Percentiles rank a stretch among this genome's conserved stretches.
Conservation (phyloP, 352 stramenopile species). For the Phytophthora quininea region DNA sequence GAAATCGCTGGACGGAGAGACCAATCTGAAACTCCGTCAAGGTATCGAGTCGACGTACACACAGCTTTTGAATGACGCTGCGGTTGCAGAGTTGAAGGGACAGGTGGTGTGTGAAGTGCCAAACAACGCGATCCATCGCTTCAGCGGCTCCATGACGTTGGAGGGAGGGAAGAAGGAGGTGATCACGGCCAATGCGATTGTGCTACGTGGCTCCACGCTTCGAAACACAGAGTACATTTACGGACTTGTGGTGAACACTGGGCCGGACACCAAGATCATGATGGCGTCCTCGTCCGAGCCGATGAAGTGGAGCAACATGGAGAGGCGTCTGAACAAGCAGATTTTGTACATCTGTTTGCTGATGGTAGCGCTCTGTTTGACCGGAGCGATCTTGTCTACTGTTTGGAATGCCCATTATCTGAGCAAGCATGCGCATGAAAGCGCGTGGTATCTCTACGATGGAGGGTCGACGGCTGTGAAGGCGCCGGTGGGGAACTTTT, state of each 20-base stretch:
- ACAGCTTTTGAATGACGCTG: constrained; percentile 66
- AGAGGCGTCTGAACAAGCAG: constrained; percentile 81
- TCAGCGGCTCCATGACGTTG: constrained; percentile 79
- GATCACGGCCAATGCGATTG: no score
- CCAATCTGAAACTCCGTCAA: constrained; percentile 91
- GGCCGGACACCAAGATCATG: constrained; percentile 87
- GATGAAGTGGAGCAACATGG: constrained; percentile 85
- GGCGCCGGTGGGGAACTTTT: no score
- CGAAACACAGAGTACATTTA: constrained; percentile 92
- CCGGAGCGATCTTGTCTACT: no score
- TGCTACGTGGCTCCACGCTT: constrained; percentile 86
- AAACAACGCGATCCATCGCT: constrained; percentile 82
- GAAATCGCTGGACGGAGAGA: constrained; percentile 89
- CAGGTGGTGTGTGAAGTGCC: constrained; percentile 74
- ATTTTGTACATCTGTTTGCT: no score
- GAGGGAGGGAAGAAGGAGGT: no score
- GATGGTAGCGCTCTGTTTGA: no score
- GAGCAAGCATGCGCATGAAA: no score
- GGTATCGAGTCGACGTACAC: no score
- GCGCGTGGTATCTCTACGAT: no score
- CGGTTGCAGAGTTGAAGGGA: constrained; percentile 51
- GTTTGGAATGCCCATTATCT: no score
- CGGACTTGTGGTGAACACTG: constrained; percentile 89
- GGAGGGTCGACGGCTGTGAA: no score
- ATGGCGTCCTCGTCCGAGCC: constrained; percentile 60